phyloP scores from a whole-genome alignment of 176 grass and related monocot genomes.

The Pontederia paniculata region DNA sequence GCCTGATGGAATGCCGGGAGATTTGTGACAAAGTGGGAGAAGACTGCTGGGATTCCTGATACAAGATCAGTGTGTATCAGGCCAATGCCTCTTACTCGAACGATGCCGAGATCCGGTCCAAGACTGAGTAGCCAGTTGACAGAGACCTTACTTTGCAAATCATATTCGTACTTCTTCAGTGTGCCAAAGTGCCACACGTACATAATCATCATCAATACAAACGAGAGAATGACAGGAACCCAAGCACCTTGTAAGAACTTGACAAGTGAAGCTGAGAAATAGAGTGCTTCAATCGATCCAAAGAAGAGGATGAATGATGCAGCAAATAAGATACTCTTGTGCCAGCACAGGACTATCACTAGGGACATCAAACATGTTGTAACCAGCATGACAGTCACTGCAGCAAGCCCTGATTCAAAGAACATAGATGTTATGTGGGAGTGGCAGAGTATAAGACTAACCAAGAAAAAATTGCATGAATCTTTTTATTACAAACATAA shows the following conservation, averaged over 20 bases:
- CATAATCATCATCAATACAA: constrained; percentile 79
- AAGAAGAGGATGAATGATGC: constrained; percentile 81
- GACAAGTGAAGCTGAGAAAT: constrained; percentile 80
- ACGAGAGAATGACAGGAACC: constrained; percentile 61
- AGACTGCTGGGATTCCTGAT: constrained; percentile 76
- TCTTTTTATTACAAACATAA: no score
- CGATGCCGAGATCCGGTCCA: constrained; percentile 56
- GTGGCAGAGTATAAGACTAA: no score
- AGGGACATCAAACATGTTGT: constrained; percentile 90
- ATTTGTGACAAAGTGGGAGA: constrained; percentile 95
- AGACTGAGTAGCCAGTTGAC: constrained; percentile 90
- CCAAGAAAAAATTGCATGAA: no score
- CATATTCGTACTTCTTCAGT: constrained; percentile 84
- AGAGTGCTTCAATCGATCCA: constrained; percentile 75
- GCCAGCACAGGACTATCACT: constrained; percentile 95
- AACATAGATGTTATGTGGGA: not conserved
- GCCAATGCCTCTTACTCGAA: constrained; percentile 73
- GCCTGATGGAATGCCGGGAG: constrained; percentile 96
- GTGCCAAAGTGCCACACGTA: constrained; percentile 94
- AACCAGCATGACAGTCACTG: constrained; percentile 95
- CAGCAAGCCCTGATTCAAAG: constrained; percentile 59
- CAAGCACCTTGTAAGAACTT: constrained; percentile 88
- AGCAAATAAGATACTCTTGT: constrained; percentile 67
- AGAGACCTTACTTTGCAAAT: constrained; percentile 83
- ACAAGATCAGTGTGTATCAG: constrained; percentile 79